Conservation (phyloP, 371 early-diverging fungal species). For the Parasitella parasitica region DNA sequence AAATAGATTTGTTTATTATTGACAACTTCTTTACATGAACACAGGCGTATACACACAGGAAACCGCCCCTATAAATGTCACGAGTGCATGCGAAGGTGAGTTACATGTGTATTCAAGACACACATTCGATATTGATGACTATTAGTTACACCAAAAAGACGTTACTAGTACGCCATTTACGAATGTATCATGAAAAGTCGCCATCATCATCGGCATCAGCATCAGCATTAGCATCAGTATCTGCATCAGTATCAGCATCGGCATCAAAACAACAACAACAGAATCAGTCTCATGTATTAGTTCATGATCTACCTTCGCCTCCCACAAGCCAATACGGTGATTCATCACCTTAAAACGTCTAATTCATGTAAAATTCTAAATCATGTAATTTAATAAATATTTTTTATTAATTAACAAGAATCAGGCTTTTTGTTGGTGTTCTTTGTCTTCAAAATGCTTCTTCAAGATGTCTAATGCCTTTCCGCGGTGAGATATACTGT, state of each 20-base stretch:
- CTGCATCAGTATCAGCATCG: background rate
- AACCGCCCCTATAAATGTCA: constrained; percentile 68
- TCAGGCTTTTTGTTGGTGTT: background rate
- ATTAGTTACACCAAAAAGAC: constrained; percentile 11
- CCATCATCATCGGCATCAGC: background rate
- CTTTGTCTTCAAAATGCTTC: constrained; percentile 35
- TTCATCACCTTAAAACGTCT: background rate
- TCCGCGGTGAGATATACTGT: constrained; percentile 87
- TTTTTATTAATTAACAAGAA: too few relatives aligned
- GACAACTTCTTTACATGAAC: background rate
- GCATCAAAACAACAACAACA: too few relatives aligned
- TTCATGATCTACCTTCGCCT: background rate
- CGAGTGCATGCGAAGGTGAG: constrained; percentile 9
- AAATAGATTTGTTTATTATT: background rate
- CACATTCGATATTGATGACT: background rate
- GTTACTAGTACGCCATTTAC: constrained; percentile 3
- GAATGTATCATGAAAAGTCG: background rate
- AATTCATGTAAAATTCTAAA: too few relatives aligned
- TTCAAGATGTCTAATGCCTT: constrained; percentile 77
- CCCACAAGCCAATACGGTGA: constrained; percentile 5
- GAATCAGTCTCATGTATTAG: background rate
- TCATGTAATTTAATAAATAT: too few relatives aligned
- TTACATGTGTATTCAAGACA: background rate
- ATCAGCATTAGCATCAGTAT: background rate
- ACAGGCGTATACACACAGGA: constrained; percentile 71